Evolutionary conservation across 2,329 filamentous ascomycete species (phyloP).

Genomic region (Gnomoniopsis sp.): DNA sequence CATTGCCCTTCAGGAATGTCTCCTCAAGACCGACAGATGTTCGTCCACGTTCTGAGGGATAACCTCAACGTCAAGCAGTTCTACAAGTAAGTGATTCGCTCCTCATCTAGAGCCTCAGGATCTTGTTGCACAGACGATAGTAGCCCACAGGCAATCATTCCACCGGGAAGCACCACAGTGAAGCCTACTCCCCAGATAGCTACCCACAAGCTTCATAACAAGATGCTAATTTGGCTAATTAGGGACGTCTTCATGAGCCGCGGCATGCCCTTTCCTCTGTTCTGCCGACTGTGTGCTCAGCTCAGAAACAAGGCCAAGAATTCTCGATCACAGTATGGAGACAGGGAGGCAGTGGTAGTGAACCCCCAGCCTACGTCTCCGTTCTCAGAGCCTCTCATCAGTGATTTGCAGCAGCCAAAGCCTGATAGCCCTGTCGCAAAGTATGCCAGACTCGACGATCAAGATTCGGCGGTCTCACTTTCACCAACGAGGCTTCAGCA

Average conservation of each 20-base stretch:
- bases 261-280: conserved; percentile 5
- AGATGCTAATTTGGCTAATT: neutral
- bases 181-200: neutral
- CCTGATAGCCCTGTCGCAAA: too few relatives aligned
- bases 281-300: neutral
- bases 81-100: conserved; percentile 3
- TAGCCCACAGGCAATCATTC: too few relatives aligned
- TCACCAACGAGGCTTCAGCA: too few relatives aligned
- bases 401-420: too few relatives aligned
- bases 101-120: too few relatives aligned
- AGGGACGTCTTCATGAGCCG: conserved; percentile 7
- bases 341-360: neutral
- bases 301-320: neutral
- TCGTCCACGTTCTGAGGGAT: neutral
- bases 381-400: too few relatives aligned
- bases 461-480: too few relatives aligned
- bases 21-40: neutral
- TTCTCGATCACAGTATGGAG: neutral
- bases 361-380: neutral
- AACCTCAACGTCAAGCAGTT: neutral
- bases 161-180: too few relatives aligned
- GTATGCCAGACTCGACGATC: too few relatives aligned
- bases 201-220: neutral
- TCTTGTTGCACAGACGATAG: too few relatives aligned
- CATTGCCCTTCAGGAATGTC: conserved; percentile 1